Evolutionary conservation across 257 asterid genomes (phyloP).

Genomic region (Solanum ossicruentum): DNA sequence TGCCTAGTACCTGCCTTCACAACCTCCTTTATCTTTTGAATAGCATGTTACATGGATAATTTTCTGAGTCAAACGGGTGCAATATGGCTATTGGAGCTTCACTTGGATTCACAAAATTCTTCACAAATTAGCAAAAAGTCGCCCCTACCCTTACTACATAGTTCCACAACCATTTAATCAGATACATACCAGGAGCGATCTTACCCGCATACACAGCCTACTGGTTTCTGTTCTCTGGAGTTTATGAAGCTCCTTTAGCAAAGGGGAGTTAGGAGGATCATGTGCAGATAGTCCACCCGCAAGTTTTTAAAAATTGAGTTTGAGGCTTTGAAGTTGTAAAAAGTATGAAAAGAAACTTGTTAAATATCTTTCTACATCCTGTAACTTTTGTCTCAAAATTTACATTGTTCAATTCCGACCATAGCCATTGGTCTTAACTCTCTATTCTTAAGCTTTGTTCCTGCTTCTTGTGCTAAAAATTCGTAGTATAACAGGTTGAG

Average conservation of each 20-base stretch:
- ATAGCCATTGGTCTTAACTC: neutral
- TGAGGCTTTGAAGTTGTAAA: neutral
- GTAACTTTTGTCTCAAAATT: neutral
- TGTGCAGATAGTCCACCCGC: neutral
- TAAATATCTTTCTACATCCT: neutral
- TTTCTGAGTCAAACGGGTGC: neutral
- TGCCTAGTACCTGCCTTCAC: neutral
- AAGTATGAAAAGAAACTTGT: neutral
- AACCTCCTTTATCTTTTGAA: neutral
- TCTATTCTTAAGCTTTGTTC: neutral
- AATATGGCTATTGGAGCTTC: neutral
- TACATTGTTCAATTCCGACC: neutral
- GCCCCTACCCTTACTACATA: neutral
- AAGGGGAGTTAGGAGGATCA: neutral
- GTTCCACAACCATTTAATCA: neutral
- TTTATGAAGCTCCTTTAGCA: neutral
- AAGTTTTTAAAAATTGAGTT: neutral
- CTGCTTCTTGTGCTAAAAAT: neutral
- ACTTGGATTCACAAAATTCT: neutral
- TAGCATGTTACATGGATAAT: neutral
- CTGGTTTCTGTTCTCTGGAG: neutral
- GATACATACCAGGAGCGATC: neutral
- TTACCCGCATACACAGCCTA: neutral
- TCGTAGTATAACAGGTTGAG: neutral
- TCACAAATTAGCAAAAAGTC: neutral